Evolutionary conservation across 1,284 basidiomycete genomes (phyloP).

Genomic region (Singerocomus rubriflavus): DNA sequence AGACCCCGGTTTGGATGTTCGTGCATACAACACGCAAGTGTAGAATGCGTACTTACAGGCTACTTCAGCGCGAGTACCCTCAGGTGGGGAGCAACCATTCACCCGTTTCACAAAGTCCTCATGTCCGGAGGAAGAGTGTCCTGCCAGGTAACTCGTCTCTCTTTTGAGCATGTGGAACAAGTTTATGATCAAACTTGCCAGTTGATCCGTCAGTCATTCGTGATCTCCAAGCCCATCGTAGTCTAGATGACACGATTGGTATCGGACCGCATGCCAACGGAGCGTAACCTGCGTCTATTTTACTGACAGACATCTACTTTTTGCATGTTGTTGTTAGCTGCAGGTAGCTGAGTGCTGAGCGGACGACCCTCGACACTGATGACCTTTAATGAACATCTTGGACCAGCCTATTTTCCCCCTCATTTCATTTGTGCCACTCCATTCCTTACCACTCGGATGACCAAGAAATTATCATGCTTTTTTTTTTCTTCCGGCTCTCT

Average conservation of each 20-base stretch:
- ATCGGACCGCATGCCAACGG: slow-evolving; percentile 33
- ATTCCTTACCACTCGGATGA: slow-evolving; percentile 14
- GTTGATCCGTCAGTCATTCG: slow-evolving; percentile 87
- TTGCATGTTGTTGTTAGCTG: slow-evolving; percentile 21
- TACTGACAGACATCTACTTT: slow-evolving; percentile 21
- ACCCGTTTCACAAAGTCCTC: slow-evolving; percentile 54
- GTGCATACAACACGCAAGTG: slow-evolving; percentile 35
- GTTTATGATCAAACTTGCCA: slow-evolving; percentile 30
- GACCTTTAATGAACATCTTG: slow-evolving; percentile 30
- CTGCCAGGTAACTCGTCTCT: slow-evolving; percentile 63
- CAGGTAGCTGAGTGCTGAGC: slow-evolving; percentile 20
- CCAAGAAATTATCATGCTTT: slow-evolving; percentile 17
- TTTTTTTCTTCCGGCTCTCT: slow-evolving; percentile 2
- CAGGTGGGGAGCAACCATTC: slow-evolving; percentile 56
- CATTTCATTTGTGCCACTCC: slow-evolving; percentile 20
- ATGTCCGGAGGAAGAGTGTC: slow-evolving; percentile 82
- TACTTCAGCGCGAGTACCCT: slow-evolving; percentile 55
- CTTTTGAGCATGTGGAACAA: not conserved
- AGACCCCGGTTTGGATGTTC: slow-evolving; percentile 82
- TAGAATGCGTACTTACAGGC: slow-evolving; percentile 18
- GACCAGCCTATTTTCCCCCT: slow-evolving; percentile 18
- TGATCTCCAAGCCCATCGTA: slow-evolving; percentile 84
- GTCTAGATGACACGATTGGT: slow-evolving; percentile 60
- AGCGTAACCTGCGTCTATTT: slow-evolving; percentile 16
- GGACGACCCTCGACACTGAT: slow-evolving; percentile 20